phyloP scores from a whole-genome alignment of 495 filamentous ascomycete species.

The Aspergillus kassunensis region DNA sequence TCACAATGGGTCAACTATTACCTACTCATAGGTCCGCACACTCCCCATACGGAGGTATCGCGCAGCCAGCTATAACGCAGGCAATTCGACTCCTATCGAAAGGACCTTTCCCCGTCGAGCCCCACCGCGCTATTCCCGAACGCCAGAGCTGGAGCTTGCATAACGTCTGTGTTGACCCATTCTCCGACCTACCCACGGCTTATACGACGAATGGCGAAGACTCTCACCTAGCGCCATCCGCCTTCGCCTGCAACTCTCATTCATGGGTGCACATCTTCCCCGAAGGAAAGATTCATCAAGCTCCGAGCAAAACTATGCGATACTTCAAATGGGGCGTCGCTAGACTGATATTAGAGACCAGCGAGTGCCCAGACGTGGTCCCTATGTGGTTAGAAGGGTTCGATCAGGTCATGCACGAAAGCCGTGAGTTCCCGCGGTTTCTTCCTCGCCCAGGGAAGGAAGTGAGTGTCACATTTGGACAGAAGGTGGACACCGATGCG shows the following conservation, averaged over 20 bases:
- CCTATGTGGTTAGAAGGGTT: slow-evolving; percentile 92
- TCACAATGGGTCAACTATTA: slow-evolving; percentile 80
- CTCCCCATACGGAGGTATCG: slow-evolving; percentile 66
- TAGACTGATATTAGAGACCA: slow-evolving; percentile 80
- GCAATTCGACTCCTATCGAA: slow-evolving; percentile 78
- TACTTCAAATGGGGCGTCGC: slow-evolving; percentile 98
- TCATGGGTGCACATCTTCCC: slow-evolving; percentile 95
- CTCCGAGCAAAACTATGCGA: slow-evolving; percentile 70
- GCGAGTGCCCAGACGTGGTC: slow-evolving; percentile 77
- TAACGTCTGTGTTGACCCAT: slow-evolving; percentile 47
- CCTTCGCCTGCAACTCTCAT: slow-evolving; percentile 59
- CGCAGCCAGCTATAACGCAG: slow-evolving; percentile 84
- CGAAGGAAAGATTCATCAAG: slow-evolving; percentile 90
- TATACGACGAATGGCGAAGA: slow-evolving; percentile 53
- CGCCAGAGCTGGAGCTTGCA: slow-evolving; percentile 34
- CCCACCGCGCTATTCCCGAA: slow-evolving; percentile 33
- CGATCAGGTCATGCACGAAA: slow-evolving; percentile 79
- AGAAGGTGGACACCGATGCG: slow-evolving; percentile 45
- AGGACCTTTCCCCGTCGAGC: slow-evolving; percentile 48
- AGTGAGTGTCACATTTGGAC: slow-evolving; percentile 67
- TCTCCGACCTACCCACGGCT: slow-evolving; percentile 44
- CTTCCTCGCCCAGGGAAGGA: slow-evolving; percentile 69
- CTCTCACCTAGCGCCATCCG: slow-evolving; percentile 51
- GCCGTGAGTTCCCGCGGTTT: slow-evolving; percentile 72
- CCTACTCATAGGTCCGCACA: slow-evolving; percentile 80